Percentiles rank a stretch among this genome's conserved stretches.
phyloP scores from a whole-genome alignment of 2,329 filamentous ascomycete genomes.

The Scedosporium apiospermum region DNA sequence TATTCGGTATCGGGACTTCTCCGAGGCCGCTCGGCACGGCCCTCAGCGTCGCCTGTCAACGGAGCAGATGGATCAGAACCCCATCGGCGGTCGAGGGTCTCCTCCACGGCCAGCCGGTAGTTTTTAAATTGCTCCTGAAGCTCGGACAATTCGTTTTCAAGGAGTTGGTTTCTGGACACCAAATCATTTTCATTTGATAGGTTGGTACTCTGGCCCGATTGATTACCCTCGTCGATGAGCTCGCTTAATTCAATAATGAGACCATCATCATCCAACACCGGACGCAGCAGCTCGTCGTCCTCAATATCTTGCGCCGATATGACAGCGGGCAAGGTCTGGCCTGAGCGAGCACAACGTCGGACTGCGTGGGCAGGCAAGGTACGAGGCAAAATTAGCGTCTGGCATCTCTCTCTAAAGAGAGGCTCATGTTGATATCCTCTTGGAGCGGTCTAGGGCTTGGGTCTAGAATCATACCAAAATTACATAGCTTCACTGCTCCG shows the following conservation, averaged over 20 bases:
- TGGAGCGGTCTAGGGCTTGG: not conserved
- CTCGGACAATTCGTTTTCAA: slow-evolving; percentile 52
- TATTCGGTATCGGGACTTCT: slow-evolving; percentile 36
- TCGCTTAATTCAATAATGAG: slow-evolving; percentile 84
- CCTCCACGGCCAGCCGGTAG: slow-evolving; percentile 55
- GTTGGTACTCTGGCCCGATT: slow-evolving; percentile 14
- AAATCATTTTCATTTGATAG: slow-evolving; percentile 23
- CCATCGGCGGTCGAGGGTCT: slow-evolving; percentile 58
- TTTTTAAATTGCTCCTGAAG: slow-evolving; percentile 53
- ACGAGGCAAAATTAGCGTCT: slow-evolving; percentile 1
- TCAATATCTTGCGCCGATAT: slow-evolving; percentile 55
- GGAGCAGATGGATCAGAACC: slow-evolving; percentile 38
- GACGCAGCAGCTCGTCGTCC: slow-evolving; percentile 75
- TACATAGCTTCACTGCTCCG: slow-evolving; percentile 64
- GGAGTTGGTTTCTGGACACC: slow-evolving; percentile 39
- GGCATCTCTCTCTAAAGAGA: not conserved
- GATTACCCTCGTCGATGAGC: slow-evolving; percentile 39
- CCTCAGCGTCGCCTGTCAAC: slow-evolving; percentile 16
- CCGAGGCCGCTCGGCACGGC: slow-evolving; percentile 10
- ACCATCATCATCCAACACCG: slow-evolving; percentile 80
- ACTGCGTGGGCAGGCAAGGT: slow-evolving; percentile 21
- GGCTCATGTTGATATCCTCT: not conserved
- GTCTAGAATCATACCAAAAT: slow-evolving; percentile 39
- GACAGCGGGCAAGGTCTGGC: slow-evolving; percentile 39
- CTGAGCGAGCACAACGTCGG: slow-evolving; percentile 35